A percentile compares a stretch with the other conserved stretches of the same genome.
Conservation (phyloP, 2,329 filamentous ascomycete genomes). For the Fusarium gaditjirri region DNA sequence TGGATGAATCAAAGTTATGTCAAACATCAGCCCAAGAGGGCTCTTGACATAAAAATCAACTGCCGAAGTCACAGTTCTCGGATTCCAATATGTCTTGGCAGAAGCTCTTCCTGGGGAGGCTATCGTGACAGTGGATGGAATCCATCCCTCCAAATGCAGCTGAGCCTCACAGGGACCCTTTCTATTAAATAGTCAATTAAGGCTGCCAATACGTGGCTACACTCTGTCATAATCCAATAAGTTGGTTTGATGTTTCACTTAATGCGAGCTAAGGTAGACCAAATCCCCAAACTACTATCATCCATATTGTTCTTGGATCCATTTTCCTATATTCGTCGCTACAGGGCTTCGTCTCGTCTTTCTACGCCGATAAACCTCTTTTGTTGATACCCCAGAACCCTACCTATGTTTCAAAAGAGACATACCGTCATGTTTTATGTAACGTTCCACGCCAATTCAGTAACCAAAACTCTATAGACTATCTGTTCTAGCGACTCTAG, state of each 20-base stretch:
- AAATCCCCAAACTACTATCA: not conserved
- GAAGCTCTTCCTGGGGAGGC: not conserved
- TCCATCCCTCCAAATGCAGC: not conserved
- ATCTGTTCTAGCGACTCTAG: not conserved
- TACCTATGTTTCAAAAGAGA: not conserved
- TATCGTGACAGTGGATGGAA: not conserved
- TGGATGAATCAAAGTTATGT: conserved; percentile 18
- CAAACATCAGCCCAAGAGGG: not conserved
- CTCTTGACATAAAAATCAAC: conserved; percentile 23
- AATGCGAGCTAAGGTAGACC: not conserved
- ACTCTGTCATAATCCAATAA: no score
- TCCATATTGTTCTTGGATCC: not conserved
- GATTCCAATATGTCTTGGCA: not conserved
- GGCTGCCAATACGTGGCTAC: not conserved
- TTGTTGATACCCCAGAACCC: no score
- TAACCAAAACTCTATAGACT: not conserved
- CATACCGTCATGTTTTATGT: not conserved
- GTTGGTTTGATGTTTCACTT: not conserved
- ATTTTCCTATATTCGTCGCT: not conserved
- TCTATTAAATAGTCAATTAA: not conserved
- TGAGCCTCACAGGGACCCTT: not conserved
- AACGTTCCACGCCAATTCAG: not conserved
- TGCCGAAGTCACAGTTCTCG: not conserved
- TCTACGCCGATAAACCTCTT: not conserved
- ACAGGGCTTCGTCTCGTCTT: not conserved